A percentile compares a stretch with the other conserved stretches of the same genome.
phyloP scores from a whole-genome alignment of 208 protist species.

The Endotrypanum monterogeii region DNA sequence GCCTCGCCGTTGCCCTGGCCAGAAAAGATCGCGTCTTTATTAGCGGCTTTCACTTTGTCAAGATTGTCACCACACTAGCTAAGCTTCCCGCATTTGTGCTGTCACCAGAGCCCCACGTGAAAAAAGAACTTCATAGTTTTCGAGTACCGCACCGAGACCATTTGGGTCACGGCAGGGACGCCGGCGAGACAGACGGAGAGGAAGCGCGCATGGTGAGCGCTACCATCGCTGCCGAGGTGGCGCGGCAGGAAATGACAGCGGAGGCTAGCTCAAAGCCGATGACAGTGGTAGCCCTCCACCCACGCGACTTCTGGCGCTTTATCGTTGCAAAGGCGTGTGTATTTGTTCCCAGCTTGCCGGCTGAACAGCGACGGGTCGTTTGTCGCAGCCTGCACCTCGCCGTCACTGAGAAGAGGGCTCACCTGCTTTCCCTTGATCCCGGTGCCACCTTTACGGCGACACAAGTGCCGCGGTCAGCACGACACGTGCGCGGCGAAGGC shows the following conservation, averaged over 20 bases:
- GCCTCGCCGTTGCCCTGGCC: constrained; percentile 48
- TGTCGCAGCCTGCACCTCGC: constrained; percentile 49
- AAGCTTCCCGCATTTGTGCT: constrained; percentile 58
- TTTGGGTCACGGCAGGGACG: not conserved
- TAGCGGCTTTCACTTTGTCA: constrained; percentile 80
- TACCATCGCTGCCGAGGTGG: constrained; percentile 6
- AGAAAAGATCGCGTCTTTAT: constrained; percentile 55
- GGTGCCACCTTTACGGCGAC: not conserved
- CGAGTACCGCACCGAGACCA: not conserved
- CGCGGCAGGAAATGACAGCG: constrained; percentile 9
- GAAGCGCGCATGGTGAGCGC: constrained; percentile 4
- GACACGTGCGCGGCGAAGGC: not conserved
- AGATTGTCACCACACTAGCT: constrained; percentile 62
- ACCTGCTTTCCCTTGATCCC: constrained; percentile 18
- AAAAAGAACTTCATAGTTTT: constrained; percentile 9
- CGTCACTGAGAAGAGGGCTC: constrained; percentile 44
- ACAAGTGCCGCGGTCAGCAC: constrained; percentile 9
- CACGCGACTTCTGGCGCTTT: constrained; percentile 75
- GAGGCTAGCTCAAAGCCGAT: constrained; percentile 1
- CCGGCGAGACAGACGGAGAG: not conserved
- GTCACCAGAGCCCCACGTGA: constrained; percentile 26
- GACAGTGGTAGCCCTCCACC: constrained; percentile 20
- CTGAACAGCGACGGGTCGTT: constrained; percentile 44
- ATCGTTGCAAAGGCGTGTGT: constrained; percentile 79
- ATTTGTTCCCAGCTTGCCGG: constrained; percentile 62